Base-by-base conservation (phyloP, 2,329 filamentous ascomycete species). In the Sphaerostilbella broomeana region DNA sequence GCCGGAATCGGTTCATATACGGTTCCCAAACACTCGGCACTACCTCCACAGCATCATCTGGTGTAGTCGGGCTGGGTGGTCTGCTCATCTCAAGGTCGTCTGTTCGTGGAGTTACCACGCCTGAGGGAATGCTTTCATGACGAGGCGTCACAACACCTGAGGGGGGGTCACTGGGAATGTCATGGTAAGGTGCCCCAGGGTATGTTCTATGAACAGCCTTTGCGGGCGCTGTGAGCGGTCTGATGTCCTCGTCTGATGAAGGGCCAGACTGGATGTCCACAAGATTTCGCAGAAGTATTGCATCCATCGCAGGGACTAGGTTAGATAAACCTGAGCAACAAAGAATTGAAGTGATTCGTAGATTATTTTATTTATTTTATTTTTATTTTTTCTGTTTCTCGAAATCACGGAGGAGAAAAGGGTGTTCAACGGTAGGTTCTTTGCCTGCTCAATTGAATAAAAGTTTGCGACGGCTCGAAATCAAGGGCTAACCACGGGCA, bases 1-100 rank as follows among this genome's bases (percentile, higher is more conserved):
- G 66, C 22, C 85, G 69, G 63, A 73, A 89, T 45, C 76, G 79
- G 57, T 87, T 89, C 73, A 78, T 84, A 9, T 70, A 68, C 9
- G 75, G 74, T 13, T 76, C 67, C 46, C 69, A 78, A 43, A 77
- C 72, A 45, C 69, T 80, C 34, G 77, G 75, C 21, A 77, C 54
- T 4, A 69, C 58, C 30, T 71, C 66, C 1, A 65, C 65, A 6
- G 59, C 66, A 6, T 66, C 62, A 5, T 51, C 51, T 4, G 49
- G 30, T 4, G 50, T 45, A 1, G 50, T 13, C 4, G 73, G 74
- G 6, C 66, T 73, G 5, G 63, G 51, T 3, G 75, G 71, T 11
- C 69, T 60, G 51, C 73, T 81, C 54, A 67, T 70, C 50, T 81
- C 77, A 2, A 77, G 53, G 43, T 69, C 59, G 28, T 42, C 40